Evolutionary conservation across 768 basidiomycete species (phyloP).

Genomic region (Thelephora aurantiotincta): DNA sequence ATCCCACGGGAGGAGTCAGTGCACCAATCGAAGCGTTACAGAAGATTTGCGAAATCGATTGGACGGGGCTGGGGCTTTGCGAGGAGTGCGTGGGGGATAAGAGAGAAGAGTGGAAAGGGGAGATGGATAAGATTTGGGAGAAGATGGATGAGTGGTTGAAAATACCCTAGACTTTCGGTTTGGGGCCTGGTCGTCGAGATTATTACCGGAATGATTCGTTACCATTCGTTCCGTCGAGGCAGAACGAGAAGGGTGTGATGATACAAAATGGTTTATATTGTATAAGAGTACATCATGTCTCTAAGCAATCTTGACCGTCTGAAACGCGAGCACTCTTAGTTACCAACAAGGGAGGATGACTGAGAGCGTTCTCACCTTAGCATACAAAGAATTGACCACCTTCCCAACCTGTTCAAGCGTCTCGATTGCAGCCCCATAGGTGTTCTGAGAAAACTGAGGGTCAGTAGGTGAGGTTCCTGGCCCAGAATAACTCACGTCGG

Average conservation of each 20-base stretch:
- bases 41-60: conserved; percentile 37
- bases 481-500: conserved; percentile 46
- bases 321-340: not conserved
- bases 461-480: conserved; percentile 1
- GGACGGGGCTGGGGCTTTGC: conserved; percentile 47
- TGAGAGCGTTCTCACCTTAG: conserved; percentile 36
- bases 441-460: conserved; percentile 34
- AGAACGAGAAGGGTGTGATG: too few species aligned
- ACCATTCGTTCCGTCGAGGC: too few species aligned
- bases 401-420: conserved; percentile 85
- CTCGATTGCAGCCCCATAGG: conserved; percentile 80
- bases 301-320: conserved; percentile 33
- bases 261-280: too few species aligned
- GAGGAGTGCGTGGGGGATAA: conserved; percentile 42
- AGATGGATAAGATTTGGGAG: conserved; percentile 45
- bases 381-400: conserved; percentile 89
- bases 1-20: conserved; percentile 36
- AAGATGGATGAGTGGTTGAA: conserved; percentile 45
- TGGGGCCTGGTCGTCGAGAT: too few species aligned
- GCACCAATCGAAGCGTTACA: conserved; percentile 63
- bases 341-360: not conserved
- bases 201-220: too few species aligned
- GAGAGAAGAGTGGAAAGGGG: conserved; percentile 48
- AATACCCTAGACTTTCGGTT: conserved; percentile 3
- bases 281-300: too few species aligned